Percentiles rank a stretch among this genome's conserved stretches.
phyloP scores from a whole-genome alignment of 1,284 basidiomycete species.

The Clitocybe nebularis region DNA sequence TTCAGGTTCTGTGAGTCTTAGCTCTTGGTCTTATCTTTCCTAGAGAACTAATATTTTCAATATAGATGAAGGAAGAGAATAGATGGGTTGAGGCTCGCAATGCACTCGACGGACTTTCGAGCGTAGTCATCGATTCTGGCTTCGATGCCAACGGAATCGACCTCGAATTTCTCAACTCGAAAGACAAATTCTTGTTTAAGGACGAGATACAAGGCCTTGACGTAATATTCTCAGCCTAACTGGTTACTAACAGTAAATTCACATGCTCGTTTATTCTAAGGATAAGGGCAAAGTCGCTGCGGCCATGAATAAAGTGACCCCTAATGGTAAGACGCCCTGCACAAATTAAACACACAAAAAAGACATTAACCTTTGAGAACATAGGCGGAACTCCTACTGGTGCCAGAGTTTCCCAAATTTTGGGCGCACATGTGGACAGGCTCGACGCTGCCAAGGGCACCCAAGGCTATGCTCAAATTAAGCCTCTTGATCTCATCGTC shows the following conservation, averaged over 20 bases:
- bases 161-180: conserved; percentile 16
- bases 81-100: conserved; percentile 18
- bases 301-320: conserved; percentile 1
- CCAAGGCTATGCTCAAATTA: conserved; percentile 9
- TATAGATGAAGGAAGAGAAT: conserved; percentile 14
- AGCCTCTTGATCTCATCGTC: conserved; percentile 18
- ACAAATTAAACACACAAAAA: too few relatives aligned
- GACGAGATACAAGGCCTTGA: too few relatives aligned
- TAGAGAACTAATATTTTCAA: background rate
- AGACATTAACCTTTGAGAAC: too few relatives aligned
- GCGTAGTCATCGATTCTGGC: conserved; percentile 10
- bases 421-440: conserved; percentile 12
- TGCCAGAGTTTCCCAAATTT: conserved; percentile 10
- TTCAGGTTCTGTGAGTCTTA: conserved; percentile 8
- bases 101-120: conserved; percentile 15
- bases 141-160: conserved; percentile 14
- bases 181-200: conserved; percentile 4
- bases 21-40: background rate
- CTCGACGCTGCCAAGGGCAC: conserved; percentile 12
- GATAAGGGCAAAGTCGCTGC: conserved; percentile 9
- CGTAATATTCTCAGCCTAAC: too few relatives aligned
- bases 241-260: too few relatives aligned
- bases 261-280: too few relatives aligned
- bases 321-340: background rate
- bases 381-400: conserved; percentile 17